A percentile compares a stretch with the other conserved stretches of the same genome.
Evolutionary conservation across 257 asterid genomes (phyloP).

Genomic region (Solanum gracilifrons): DNA sequence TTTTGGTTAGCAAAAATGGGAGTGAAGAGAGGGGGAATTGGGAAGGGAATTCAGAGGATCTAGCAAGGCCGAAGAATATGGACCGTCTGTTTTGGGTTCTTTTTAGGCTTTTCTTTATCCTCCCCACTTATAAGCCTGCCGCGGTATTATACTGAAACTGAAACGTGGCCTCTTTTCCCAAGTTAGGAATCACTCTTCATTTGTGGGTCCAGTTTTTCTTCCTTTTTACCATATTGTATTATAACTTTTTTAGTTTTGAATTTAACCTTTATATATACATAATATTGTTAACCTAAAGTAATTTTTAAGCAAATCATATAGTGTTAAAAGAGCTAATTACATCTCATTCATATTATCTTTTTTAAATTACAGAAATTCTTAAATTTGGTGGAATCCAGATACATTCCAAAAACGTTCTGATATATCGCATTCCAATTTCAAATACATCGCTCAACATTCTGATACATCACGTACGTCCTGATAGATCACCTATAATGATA

Average conservation of each 20-base stretch:
- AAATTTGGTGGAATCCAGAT: too few relatives aligned
- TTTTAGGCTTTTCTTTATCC: not conserved
- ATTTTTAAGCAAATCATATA: too few relatives aligned
- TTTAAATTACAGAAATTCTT: too few relatives aligned
- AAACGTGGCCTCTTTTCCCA: not conserved
- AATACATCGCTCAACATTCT: too few relatives aligned
- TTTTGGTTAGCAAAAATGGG: not conserved
- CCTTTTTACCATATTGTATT: not conserved
- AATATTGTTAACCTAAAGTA: not conserved
- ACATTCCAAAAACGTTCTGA: too few relatives aligned
- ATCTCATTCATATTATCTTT: too few relatives aligned
- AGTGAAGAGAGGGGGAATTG: not conserved
- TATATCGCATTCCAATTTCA: too few relatives aligned
- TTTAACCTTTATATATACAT: not conserved
- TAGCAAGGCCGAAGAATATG: not conserved
- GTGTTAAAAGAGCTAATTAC: too few relatives aligned
- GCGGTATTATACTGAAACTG: not conserved
- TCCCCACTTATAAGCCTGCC: not conserved
- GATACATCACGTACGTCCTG: too few relatives aligned
- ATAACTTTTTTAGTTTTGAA: not conserved
- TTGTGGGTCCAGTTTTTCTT: not conserved
- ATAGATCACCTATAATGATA: too few relatives aligned
- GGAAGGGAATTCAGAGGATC: not conserved
- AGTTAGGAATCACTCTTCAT: not conserved
- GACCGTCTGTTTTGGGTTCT: slow-evolving; percentile 10